Base-by-base conservation (phyloP, 2,329 filamentous ascomycete species). In the Ophiostoma himal-ulmi region DNA sequence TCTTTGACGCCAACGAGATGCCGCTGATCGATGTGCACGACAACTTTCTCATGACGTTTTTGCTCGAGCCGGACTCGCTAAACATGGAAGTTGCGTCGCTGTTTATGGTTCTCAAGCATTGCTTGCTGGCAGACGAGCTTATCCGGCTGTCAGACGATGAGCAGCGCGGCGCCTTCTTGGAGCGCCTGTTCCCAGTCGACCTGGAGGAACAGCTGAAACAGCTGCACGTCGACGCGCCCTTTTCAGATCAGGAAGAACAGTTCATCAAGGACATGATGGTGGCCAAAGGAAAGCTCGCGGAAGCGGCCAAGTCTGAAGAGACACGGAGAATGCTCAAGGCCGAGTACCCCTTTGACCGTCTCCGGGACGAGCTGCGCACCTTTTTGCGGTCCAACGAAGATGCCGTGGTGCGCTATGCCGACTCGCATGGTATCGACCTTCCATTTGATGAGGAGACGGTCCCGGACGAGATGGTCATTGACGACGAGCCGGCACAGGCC, bases 101-200 rank as follows among this genome's bases (percentile, higher is more conserved):
- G 1, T 81, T 82, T 65, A 75, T 85, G 26, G 79, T 78, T n/a
- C 79, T 85, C 71, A 84, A 83, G 74, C 82, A 82, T 0, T 82
- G 71, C 60, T 69, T 68, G 5, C 52, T 73, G 4, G 67, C 71
- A 1, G 39, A 26, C 0, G 70, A 70, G 71, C 54, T 74, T 30
- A 52, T 64, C 3, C 54, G 17, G 14, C 65, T 72, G 68, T 30
- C 72, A 1, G 71, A 73, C 48, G 70, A 72, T 34, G 41, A 26
- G 65, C 36, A 72, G 70, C 70, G 71, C 1, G 22, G 67, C 39
- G 66, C 37, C 0, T 79, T 84, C 22, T 76, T 89, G 20, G 83
- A 84, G 13, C 84, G 87, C 69, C 82, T 86, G 3, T 82, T 92
- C 48, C 81, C 84, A 7, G 80, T 83, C 10, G 81, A 89, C 5